These are phyloP conservation scores for Myriosclerotinia curreyana DNA, from an alignment of 2,329 filamentous ascomycete species.

Conservation along the genomic window DNA sequence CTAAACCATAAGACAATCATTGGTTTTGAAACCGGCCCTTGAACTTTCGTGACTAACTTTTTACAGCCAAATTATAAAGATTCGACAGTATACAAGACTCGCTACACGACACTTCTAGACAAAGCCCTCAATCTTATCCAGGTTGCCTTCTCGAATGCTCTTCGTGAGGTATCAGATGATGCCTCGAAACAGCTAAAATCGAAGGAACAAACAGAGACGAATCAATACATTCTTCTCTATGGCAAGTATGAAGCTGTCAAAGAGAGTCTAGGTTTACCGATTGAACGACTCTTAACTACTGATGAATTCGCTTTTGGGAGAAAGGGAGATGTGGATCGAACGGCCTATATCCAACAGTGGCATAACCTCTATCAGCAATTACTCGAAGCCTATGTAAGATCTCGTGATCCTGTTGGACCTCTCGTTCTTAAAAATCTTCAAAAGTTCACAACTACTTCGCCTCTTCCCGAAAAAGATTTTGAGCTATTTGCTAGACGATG, in stretches of 20 bases:
- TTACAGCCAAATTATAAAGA: constrained; percentile 76
- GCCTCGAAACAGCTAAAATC: constrained; percentile 59
- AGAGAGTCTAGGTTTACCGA: constrained; percentile 53
- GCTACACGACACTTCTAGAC: constrained; percentile 77
- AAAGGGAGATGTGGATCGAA: constrained; percentile 56
- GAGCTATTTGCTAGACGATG: constrained; percentile 35
- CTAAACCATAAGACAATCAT: not conserved
- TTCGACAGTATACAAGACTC: constrained; percentile 79
- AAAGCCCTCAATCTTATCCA: constrained; percentile 60
- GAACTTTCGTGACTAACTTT: constrained; percentile 29
- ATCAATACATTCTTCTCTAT: constrained; percentile 67
- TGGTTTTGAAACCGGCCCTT: not conserved
- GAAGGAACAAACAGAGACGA: constrained; percentile 66
- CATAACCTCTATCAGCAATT: constrained; percentile 53
- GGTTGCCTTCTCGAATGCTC: constrained; percentile 29
- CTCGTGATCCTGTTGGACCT: constrained; percentile 48
- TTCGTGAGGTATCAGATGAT: constrained; percentile 57
- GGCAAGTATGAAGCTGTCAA: constrained; percentile 62
- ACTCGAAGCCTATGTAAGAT: constrained; percentile 49
- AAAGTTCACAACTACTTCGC: constrained; percentile 42
- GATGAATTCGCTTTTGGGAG: constrained; percentile 48
- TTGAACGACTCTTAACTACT: constrained; percentile 53
- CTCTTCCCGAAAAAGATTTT: constrained; percentile 36
- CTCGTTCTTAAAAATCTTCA: constrained; percentile 58
- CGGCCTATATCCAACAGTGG: constrained; percentile 60